Evolutionary conservation across 192 early-diverging fungal genomes (phyloP).

Genomic region (Umbelopsis ramanniana): DNA sequence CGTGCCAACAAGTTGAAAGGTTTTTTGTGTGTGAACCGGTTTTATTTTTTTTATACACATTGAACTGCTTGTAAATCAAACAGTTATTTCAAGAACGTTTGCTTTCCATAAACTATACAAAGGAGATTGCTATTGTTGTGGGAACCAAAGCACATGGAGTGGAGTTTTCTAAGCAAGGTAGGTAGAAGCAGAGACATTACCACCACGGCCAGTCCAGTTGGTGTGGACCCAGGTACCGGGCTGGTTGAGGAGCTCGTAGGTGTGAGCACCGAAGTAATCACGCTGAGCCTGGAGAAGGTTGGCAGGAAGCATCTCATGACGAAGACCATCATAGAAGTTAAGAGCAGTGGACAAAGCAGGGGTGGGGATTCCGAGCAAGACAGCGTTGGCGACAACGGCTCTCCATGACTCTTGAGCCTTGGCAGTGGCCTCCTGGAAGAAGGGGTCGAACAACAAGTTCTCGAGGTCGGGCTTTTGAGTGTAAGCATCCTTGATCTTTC

Average conservation of each 20-base stretch:
- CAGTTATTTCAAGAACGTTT: conserved; percentile 17
- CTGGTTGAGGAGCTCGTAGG: conserved; percentile 82
- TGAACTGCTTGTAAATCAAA: background rate
- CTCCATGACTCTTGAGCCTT: conserved; percentile 87
- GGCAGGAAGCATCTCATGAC: conserved; percentile 86
- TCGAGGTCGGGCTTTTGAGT: conserved; percentile 82
- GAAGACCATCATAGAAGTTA: conserved; percentile 97
- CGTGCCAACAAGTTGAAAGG: too few species aligned
- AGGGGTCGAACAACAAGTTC: conserved; percentile 94
- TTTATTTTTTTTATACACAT: conserved; percentile 26
- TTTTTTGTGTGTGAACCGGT: conserved; percentile 5
- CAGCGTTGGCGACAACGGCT: conserved; percentile 80
- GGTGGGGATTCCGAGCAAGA: conserved; percentile 85
- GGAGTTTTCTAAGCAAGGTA: conserved; percentile 55
- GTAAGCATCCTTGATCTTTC: conserved; percentile 97
- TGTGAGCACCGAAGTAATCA: conserved; percentile 99
- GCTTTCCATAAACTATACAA: conserved; percentile 26
- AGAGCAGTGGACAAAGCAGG: conserved; percentile 91
- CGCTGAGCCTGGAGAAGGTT: conserved; percentile 97
- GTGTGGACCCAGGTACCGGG: conserved; percentile 85
- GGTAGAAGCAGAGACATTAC: conserved; percentile 57
- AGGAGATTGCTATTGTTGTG: conserved; percentile 20
- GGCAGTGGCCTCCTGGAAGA: conserved; percentile 93
- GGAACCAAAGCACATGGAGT: conserved; percentile 14
- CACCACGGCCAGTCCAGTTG: conserved; percentile 98